These are phyloP conservation scores for Lipomyces spencermartinsiae DNA, from an alignment of 805 yeast genomes.

Conservation along the genomic window DNA sequence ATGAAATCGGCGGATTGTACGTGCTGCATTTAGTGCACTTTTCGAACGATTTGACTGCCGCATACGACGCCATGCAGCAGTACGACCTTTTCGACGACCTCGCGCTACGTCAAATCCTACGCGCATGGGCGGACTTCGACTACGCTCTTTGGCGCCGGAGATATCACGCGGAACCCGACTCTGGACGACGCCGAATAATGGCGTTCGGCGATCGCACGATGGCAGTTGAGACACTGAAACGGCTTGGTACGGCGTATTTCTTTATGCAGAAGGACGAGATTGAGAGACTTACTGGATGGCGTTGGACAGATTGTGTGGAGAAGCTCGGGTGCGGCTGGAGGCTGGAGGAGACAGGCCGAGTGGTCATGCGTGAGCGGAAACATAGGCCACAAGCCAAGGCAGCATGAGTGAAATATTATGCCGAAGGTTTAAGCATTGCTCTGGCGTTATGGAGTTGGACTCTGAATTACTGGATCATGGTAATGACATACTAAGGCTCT, in stretches of 20 bases:
- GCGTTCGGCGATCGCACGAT: slow-evolving; percentile 32
- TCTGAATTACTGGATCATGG: not conserved
- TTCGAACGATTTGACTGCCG: slow-evolving; percentile 31
- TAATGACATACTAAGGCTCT: not conserved
- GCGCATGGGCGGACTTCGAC: slow-evolving; percentile 39
- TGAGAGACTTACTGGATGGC: slow-evolving; percentile 31
- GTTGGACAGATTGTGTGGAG: slow-evolving; percentile 27
- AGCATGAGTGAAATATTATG: not conserved
- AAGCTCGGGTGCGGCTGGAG: slow-evolving; percentile 35
- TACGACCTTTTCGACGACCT: slow-evolving; percentile 27
- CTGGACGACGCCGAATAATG: slow-evolving; percentile 35
- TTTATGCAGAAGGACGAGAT: slow-evolving; percentile 23
- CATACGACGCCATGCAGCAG: slow-evolving; percentile 34
- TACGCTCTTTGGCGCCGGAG: slow-evolving; percentile 36
- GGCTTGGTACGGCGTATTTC: slow-evolving; percentile 31
- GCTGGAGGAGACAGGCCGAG: slow-evolving; percentile 19
- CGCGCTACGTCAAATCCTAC: slow-evolving; percentile 27
- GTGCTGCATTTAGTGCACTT: slow-evolving; percentile 51
- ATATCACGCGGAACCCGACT: slow-evolving; percentile 26
- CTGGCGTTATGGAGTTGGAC: not conserved
- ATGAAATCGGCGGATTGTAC: slow-evolving; percentile 52
- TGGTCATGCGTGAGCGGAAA: slow-evolving; percentile 33
- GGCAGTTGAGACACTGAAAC: slow-evolving; percentile 28
- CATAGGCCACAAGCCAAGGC: slow-evolving; percentile 6
- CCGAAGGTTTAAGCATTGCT: not conserved